Evolutionary conservation across 2,329 filamentous ascomycete species (phyloP), one percentile per base, ranked within the genome.

Genomic region (Aspergillus felis): DNA sequence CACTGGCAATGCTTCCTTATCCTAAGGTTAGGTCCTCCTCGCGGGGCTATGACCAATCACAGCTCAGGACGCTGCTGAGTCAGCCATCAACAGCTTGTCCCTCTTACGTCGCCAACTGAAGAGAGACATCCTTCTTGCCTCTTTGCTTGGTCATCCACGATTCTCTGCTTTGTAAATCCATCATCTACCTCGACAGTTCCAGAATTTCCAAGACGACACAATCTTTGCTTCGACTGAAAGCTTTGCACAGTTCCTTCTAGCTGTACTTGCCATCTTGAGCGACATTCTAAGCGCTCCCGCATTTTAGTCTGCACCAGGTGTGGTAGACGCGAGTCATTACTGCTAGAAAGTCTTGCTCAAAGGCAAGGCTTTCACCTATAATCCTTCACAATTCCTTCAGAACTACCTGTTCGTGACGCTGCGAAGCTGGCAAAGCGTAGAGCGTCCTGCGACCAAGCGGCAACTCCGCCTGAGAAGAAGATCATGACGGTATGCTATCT

Each of bases 371-470:
- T 77, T 77, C 75, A 63, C 60, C 54, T 60, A 61, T 54, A 66
- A 53, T 58, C 58, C 65, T 73, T 68, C 74, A 78, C 66, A 59
- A 78, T 78, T 78, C 67, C 69, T 68, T 74, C 75, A 65, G 67
- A 76, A 68, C 66, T 74, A 66, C 67, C 72, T 68, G 70, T 76
- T 71, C 73, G 74, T 67, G 70, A 77, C 64, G 70, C 71, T 70
- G 67, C 75, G 71, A 81, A 78, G 74, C 77, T 76, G 75, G 78
- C 75, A 71, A 82, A 82, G 73, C 78, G 80, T 68, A 81, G 80
- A 73, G 76, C 78, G 67, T 81, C 80, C 65, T 70, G 71, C 68
- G 67, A 78, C 66, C 73, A 77, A 72, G 70, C 73, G 67, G 72
- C 76, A 71, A 71, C 75, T 74, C 76, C 71, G 68, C 77, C 77